These are phyloP conservation scores for Ogataea naganishii DNA, from an alignment of 805 yeast species.

Conservation along the genomic window DNA sequence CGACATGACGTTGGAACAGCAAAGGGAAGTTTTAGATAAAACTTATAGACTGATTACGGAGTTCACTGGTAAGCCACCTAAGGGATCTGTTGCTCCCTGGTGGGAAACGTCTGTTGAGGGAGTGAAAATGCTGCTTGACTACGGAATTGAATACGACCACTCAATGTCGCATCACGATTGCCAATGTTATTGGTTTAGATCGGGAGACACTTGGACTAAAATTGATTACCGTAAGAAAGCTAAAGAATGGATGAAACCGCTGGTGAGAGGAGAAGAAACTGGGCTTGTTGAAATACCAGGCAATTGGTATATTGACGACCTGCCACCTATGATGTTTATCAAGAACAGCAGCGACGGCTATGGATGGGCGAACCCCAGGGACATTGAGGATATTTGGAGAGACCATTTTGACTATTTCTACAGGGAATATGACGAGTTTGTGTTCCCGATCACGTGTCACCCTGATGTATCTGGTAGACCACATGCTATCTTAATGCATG, in stretches of 20 bases:
- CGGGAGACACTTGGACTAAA: conserved; percentile 28
- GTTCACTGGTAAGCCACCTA: conserved; percentile 27
- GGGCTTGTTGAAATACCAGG: conserved; percentile 29
- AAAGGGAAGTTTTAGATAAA: conserved; percentile 24
- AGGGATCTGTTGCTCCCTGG: conserved; percentile 29
- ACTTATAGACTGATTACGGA: conserved; percentile 23
- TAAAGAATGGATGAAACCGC: conserved; percentile 28
- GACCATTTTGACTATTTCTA: conserved; percentile 30
- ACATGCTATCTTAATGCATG: conserved; percentile 27
- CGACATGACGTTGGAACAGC: conserved; percentile 27
- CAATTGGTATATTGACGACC: conserved; percentile 28
- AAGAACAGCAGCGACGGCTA: conserved; percentile 22
- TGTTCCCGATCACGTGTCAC: conserved; percentile 29
- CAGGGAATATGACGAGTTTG: conserved; percentile 27
- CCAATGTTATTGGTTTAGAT: conserved; percentile 27
- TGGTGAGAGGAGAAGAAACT: conserved; percentile 22
- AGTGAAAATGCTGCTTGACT: conserved; percentile 23
- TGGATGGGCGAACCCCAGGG: conserved; percentile 28
- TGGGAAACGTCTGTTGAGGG: conserved; percentile 28
- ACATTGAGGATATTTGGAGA: conserved; percentile 28
- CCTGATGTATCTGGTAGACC: conserved; percentile 31
- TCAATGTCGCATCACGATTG: conserved; percentile 29
- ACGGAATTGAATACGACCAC: conserved; percentile 29
- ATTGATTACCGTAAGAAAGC: conserved; percentile 27
- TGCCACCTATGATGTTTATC: conserved; percentile 31